Evolutionary conservation across 768 basidiomycete genomes (phyloP).

Genomic region (Phylloporus scabripes): DNA sequence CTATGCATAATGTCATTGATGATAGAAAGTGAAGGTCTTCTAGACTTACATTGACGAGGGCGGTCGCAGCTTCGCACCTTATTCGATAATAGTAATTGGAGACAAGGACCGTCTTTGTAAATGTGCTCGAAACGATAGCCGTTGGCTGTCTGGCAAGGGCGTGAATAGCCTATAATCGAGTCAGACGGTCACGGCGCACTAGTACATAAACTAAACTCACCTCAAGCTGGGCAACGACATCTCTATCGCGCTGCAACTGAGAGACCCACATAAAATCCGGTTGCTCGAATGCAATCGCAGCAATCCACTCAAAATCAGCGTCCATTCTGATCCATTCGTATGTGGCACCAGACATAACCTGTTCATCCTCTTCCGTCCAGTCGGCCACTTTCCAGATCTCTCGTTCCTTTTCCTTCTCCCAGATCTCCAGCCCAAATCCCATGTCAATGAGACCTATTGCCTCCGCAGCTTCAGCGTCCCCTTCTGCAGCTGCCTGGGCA

Average conservation of each 20-base stretch:
- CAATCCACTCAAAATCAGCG: conserved; percentile 98
- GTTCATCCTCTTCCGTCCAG: conserved; percentile 97
- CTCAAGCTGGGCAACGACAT: conserved; percentile 96
- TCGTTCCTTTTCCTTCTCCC: conserved; percentile 92
- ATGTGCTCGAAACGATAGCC: conserved; percentile 80
- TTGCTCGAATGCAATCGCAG: conserved; percentile 87
- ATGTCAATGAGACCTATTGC: conserved; percentile 93
- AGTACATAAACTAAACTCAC: conserved; percentile 39
- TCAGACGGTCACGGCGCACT: conserved; percentile 3
- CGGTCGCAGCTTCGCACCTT: conserved; percentile 88
- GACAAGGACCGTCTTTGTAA: conserved; percentile 91
- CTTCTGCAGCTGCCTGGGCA: conserved; percentile 88
- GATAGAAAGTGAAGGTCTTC: conserved; percentile 3
- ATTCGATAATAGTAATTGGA: conserved; percentile 95
- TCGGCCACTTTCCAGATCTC: conserved; percentile 96
- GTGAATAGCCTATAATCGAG: conserved; percentile 71
- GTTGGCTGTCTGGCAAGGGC: conserved; percentile 79
- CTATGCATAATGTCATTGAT: conserved; percentile 36
- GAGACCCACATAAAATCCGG: conserved; percentile 99
- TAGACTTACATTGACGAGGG: conserved; percentile 67
- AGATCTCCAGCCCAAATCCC: conserved; percentile 88
- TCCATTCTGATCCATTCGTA: conserved; percentile 99
- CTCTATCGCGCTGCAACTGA: conserved; percentile 90
- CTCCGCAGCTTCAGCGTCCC: conserved; percentile 87
- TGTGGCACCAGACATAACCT: conserved; percentile 88